Conservation (phyloP, 176 grass and related monocot species). For the Chloris gayana region DNA sequence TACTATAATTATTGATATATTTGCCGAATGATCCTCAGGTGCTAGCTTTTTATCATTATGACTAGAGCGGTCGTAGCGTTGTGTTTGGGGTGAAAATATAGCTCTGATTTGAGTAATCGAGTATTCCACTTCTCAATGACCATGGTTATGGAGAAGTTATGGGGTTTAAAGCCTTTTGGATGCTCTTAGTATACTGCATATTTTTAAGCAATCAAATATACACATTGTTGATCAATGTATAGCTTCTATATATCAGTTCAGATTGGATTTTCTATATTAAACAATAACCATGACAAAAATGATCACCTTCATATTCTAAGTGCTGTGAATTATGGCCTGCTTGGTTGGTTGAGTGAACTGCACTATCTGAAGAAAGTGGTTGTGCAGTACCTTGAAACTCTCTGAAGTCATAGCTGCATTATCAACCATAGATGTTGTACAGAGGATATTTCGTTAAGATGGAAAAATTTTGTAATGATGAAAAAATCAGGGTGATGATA, state of each 20-base stretch:
- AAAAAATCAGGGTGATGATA: neutral
- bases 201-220: neutral
- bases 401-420: neutral
- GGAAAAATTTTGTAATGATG: neutral
- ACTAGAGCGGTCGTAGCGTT: neutral
- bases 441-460: neutral
- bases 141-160: neutral
- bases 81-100: neutral
- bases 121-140: slow-evolving; percentile 5
- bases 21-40: neutral
- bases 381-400: neutral
- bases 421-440: neutral
- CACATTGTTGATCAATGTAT: neutral
- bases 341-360: neutral
- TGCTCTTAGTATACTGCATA: neutral
- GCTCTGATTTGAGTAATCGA: neutral
- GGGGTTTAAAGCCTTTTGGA: neutral
- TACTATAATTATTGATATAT: neutral
- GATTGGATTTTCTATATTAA: neutral
- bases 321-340: neutral
- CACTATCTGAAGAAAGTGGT: neutral
- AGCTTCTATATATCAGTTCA: neutral
- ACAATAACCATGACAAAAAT: neutral
- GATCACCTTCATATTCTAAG: neutral
- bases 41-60: neutral